Conservation (phyloP, 139 green algal genomes). For the Desmodesmus armatus region DNA sequence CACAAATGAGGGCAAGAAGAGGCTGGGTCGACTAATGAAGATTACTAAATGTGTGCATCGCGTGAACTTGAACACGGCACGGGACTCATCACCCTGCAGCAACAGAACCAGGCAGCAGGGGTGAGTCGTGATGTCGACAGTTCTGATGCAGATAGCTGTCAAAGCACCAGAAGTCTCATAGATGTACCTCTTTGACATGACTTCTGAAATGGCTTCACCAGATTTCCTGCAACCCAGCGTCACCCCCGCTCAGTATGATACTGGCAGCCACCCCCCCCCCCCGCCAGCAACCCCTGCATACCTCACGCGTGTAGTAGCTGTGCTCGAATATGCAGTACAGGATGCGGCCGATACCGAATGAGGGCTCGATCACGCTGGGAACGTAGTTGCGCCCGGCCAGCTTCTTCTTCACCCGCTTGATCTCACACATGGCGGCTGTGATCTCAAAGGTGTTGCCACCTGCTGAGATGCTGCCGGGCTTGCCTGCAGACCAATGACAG, state of each 20-base stretch:
- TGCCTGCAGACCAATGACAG: background rate
- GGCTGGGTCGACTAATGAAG: too few relatives aligned
- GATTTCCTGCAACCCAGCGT: background rate
- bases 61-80: slow-evolving; percentile 54
- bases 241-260: too few relatives aligned
- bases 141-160: background rate
- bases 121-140: background rate
- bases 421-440: slow-evolving; percentile 72
- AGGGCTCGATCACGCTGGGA: slow-evolving; percentile 98
- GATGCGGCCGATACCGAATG: slow-evolving; percentile 98
- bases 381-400: slow-evolving; percentile 84
- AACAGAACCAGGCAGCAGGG: background rate
- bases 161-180: background rate
- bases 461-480: slow-evolving; percentile 5
- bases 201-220: background rate
- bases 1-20: too few relatives aligned
- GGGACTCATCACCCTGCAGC: slow-evolving; percentile 52
- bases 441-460: slow-evolving; percentile 21
- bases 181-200: background rate
- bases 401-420: slow-evolving; percentile 57
- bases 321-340: slow-evolving; percentile 99
- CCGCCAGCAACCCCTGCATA: too few relatives aligned
- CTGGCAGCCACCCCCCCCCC: background rate
- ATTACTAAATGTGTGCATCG: too few relatives aligned
- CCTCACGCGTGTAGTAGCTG: slow-evolving; percentile 89